Evolutionary conservation across 495 filamentous ascomycete genomes (phyloP), one percentile per base, ranked within the genome.

Genomic region (Xylaria acuta): DNA sequence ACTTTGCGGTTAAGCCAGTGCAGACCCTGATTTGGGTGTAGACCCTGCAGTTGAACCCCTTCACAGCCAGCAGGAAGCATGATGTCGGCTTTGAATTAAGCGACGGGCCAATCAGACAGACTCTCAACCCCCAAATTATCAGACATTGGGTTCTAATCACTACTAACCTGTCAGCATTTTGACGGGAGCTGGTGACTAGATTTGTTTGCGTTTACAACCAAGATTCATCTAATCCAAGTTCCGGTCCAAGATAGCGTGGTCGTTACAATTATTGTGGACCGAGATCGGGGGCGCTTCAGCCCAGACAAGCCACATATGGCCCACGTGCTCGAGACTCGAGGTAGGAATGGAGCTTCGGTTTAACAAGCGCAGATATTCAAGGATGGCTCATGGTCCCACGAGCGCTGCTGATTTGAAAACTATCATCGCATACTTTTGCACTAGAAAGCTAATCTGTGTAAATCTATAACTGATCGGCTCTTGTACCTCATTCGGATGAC

Each of bases 321-420:
- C 73, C 77, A 78, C 77, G 77, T 78, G 77, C 64, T 75, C 34
- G 12, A 67, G 41, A 65, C 9, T 73, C 64, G 75, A 74, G 59
- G 51, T 66, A 18, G 67, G 75, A 75, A 77, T 79, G 75, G 73
- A 64, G 64, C 45, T 71, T 63, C 32, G 49, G 20, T 71, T 12
- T 59, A 67, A 40, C 53, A 69, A 43, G n/a, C 22, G 62, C 71
- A 54, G 18, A 47, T 72, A 47, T 62, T 54, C 22, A 64, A 64
- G 43, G 34, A 71, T 51, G 36, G 36, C 49, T 34, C 49, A 67
- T 54, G 65, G 49, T 54, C 65, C 47, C 34, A 56, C 5, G 49
- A 32, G 49, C 49, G 47, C 36, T 67, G 65, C 34, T 67, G 65
- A 56, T 67, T 56, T 43, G 65, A 67, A 30, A 43, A 67, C 16